phyloP scores from a whole-genome alignment of 139 green algal genomes.

The Chlamydomonas urium region DNA sequence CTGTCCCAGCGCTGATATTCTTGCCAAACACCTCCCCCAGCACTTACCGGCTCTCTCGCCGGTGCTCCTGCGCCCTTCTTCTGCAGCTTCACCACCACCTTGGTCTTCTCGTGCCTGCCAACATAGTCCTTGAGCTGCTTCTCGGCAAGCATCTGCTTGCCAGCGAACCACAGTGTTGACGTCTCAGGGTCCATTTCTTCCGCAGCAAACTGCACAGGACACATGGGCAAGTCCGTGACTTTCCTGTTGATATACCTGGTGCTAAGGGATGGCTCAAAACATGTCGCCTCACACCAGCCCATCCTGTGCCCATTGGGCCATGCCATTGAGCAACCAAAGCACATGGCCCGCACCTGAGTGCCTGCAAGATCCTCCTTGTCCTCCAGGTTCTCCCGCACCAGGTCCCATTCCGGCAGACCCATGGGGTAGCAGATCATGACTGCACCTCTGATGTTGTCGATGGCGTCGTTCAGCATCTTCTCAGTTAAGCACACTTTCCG shows the following conservation, averaged over 20 bases:
- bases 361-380: slow-evolving; percentile 54
- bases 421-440: slow-evolving; percentile 86
- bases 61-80: slow-evolving; percentile 71
- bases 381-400: slow-evolving; percentile 63
- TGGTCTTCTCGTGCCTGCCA: slow-evolving; percentile 75
- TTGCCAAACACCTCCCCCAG: too few relatives aligned
- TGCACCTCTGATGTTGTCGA: slow-evolving; percentile 71
- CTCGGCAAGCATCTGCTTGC: slow-evolving; percentile 70
- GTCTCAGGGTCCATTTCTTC: slow-evolving; percentile 56
- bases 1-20: too few relatives aligned
- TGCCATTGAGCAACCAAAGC: too few relatives aligned
- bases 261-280: too few relatives aligned
- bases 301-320: too few relatives aligned
- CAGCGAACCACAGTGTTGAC: slow-evolving; percentile 73
- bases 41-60: slow-evolving; percentile 40
- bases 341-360: not conserved
- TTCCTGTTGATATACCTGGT: not conserved
- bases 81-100: slow-evolving; percentile 50
- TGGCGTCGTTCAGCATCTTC: slow-evolving; percentile 45
- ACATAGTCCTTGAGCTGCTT: slow-evolving; percentile 71
- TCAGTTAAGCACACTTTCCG: slow-evolving; percentile 54
- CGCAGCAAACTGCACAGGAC: slow-evolving; percentile 62
- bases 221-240: too few relatives aligned
- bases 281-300: too few relatives aligned
- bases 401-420: slow-evolving; percentile 78